A percentile compares a stretch with the other conserved stretches of the same genome.
Evolutionary conservation across 805 yeast species (phyloP).

Genomic region (Tetrapisispora namnaoensis): DNA sequence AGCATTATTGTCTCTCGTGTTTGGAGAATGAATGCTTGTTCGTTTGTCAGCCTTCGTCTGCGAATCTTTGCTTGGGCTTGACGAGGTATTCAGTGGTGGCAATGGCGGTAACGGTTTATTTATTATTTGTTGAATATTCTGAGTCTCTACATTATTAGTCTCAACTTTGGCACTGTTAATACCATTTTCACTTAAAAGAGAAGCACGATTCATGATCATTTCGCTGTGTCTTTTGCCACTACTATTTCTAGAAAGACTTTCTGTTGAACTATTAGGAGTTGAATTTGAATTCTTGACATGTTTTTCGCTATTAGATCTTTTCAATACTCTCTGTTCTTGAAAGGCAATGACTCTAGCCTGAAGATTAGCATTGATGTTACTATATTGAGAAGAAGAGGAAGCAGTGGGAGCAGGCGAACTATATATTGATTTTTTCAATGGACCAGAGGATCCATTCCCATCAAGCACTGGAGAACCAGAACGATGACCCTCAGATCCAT

Average conservation of each 20-base stretch:
- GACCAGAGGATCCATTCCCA: neutral
- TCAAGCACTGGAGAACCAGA: neutral
- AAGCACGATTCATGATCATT: neutral
- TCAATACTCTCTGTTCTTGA: conserved; percentile 64
- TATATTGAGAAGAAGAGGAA: conserved; percentile 25
- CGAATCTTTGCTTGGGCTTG: neutral
- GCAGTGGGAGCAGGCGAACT: conserved; percentile 9
- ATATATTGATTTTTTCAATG: neutral
- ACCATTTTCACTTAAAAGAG: neutral
- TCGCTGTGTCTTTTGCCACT: neutral
- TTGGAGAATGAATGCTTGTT: neutral
- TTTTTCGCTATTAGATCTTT: conserved; percentile 26
- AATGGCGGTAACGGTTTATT: conserved; percentile 37
- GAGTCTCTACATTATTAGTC: neutral
- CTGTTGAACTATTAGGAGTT: neutral
- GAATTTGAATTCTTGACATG: neutral
- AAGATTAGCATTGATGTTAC: conserved; percentile 54
- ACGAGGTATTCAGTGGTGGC: neutral
- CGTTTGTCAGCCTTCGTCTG: neutral
- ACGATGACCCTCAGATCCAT: neutral
- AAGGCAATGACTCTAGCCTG: conserved; percentile 84
- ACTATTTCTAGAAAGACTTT: neutral
- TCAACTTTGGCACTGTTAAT: neutral
- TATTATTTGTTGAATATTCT: conserved; percentile 21
- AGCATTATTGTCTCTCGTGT: neutral